Evolutionary conservation across 768 basidiomycete genomes (phyloP), one percentile per base, ranked within the genome.

Genomic region (Hericium coralloides): DNA sequence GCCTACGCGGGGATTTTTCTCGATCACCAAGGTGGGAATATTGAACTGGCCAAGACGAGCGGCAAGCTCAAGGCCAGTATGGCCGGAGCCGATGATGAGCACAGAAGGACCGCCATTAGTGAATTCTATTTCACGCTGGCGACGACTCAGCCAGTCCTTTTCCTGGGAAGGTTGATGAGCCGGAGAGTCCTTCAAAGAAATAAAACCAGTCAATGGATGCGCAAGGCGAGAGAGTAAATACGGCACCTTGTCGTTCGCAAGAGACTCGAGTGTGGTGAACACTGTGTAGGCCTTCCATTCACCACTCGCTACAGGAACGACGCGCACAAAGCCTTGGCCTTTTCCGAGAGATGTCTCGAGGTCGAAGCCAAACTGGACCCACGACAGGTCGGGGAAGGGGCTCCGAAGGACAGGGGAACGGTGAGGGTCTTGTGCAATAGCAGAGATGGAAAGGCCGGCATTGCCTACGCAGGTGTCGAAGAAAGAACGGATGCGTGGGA

Each of bases 1-100:
- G 0, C 84, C 84, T 18, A 84, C 73, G 20, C 76, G 65, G 12
- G 62, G 55, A 45, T 80, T 76, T 66, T 76, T 80, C 64, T 90
- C 87, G 47, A 89, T 71, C 14, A 87, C 68, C 7, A 84, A 67
- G 4, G 70, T 67, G 15, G 67, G 58, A 4, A 83, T 69, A 36
- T 70, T 76, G 6, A 81, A 69, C 4, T 65, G 65, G 61, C 78
- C 77, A 53, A 85, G 71, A 37, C 81, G 71, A 5, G 80, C 82
- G 0, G 80, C 79, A 22, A 78, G 57, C 6, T 74, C 76, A 25
- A 80, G 60, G 1, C 82, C 81, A 56, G 72, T 69, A 18, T 81
- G 80, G 3, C 79, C 77, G 10, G 66, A 74, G 1, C 74, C 72
- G 31, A 75, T 63, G 20, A 80, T 67, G 58, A 82, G 57, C 2